Conservation (phyloP, 2,329 filamentous ascomycete species). For the Fusarium chuoi region DNA sequence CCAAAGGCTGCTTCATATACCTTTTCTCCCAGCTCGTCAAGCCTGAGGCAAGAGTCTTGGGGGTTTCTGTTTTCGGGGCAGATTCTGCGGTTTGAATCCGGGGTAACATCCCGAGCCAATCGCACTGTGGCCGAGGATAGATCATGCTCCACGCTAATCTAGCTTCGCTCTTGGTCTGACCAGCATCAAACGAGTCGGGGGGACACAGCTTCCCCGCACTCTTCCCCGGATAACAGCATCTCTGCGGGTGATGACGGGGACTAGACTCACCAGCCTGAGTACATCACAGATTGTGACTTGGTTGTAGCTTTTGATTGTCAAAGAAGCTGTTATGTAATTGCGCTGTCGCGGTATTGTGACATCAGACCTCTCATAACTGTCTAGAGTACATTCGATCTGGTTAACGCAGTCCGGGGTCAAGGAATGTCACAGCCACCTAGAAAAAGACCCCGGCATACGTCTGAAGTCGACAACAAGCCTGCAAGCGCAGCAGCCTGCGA, state of each 20-base stretch:
- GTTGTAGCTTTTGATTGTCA: too few species aligned
- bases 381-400: too few species aligned
- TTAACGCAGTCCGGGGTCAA: too few species aligned
- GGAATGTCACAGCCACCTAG: not conserved
- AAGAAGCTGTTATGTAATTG: too few species aligned
- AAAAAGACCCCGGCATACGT: not conserved
- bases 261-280: not conserved
- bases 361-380: too few species aligned
- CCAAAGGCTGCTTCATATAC: too few species aligned
- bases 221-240: not conserved
- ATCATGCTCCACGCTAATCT: not conserved
- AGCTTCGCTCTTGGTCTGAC: not conserved
- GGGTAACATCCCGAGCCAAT: not conserved
- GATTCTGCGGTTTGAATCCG: not conserved
- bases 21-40: too few species aligned
- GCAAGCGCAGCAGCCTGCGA: not conserved
- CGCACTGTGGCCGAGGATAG: not conserved
- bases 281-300: too few species aligned
- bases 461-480: not conserved
- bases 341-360: too few species aligned
- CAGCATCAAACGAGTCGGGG: not conserved
- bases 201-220: not conserved
- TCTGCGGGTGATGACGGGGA: too few species aligned
- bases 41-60: too few species aligned
- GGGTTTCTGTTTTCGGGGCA: too few species aligned